Evolutionary conservation across 108 stramenopile species (phyloP), one percentile per base, ranked within the genome.

Genomic region (Nitzschia palea): DNA sequence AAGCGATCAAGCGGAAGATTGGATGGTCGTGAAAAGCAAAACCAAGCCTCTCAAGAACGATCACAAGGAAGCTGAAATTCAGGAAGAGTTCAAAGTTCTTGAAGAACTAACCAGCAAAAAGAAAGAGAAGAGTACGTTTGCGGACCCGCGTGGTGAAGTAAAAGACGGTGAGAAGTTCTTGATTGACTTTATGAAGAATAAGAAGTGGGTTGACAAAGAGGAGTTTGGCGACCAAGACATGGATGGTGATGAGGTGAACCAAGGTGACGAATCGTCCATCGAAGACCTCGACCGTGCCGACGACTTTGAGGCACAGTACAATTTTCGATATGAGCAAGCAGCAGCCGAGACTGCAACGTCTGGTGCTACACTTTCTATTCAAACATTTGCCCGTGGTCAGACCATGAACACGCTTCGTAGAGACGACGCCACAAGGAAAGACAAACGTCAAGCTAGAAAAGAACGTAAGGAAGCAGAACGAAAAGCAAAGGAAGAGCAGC

Each of bases 301-400:
- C 65, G 94, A 83, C 20, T 99, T 95, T 78, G 99, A 99, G 85
- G 84, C 89, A 59, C 89, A 96, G 67, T 99, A 97, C 88, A 99
- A 99, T 67, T 99, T 99, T 69, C 91, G 99, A 22, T 98, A 98
- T 74, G 99, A 99, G 79, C 95, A 99, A 81, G 93, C 90, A 20
- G 62, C 71, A 8, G 75, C 85, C 12, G 70, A 81, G 34, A 58
- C 63, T 32, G 68, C 58, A 20, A 17, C 44, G 9, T 86, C 86
- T 35, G 90, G 90, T 20, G 88, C 88, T 14, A 56, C 70, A 6
- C 72, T 85, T 30, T 84, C 85, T 18, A 80, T 94, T 17, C 74
- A 89, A 22, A 84, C 81, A 40, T 97, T 95, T 68, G 88, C 94
- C 26, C 89, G 96, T 28, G 58, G 79, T 17, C 74, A 76, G 29